Evolutionary conservation across 176 grass and related monocot genomes (phyloP).

Genomic region (Leersia perrieri): DNA sequence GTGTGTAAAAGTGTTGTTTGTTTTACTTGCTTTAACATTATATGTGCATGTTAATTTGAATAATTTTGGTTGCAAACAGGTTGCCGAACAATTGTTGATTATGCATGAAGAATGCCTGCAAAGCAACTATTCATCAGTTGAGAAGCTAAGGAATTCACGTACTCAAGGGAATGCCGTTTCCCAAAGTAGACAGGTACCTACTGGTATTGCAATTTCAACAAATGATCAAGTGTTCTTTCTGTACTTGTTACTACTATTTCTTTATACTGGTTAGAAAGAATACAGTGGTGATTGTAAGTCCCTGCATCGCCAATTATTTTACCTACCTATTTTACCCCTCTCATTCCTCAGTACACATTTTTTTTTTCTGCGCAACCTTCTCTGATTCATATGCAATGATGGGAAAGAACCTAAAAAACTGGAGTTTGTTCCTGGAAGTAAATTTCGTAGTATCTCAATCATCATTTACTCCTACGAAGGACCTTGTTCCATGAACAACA

Average conservation of each 20-base stretch:
- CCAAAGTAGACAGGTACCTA: constrained; percentile 65
- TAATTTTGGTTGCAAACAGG: constrained; percentile 32
- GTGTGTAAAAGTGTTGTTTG: not conserved
- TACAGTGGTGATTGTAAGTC: no score
- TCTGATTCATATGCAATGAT: no score
- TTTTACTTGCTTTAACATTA: not conserved
- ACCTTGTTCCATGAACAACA: no score
- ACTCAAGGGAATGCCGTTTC: constrained; percentile 59
- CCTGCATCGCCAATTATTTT: no score
- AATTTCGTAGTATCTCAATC: no score
- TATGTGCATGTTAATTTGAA: constrained; percentile 31
- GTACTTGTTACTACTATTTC: not conserved
- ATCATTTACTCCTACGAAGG: no score
- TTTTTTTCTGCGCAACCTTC: no score
- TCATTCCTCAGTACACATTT: no score
- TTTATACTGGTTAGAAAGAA: no score
- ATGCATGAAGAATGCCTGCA: constrained; percentile 81
- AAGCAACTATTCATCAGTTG: constrained; percentile 59
- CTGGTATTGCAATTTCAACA: not conserved
- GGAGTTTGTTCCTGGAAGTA: no score
- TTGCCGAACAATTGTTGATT: constrained; percentile 74
- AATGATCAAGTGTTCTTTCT: not conserved
- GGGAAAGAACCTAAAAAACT: no score
- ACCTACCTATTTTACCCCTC: no score
- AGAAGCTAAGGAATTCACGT: constrained; percentile 52